Conservation (phyloP, 225 moss, liverwort and hornwort genomes). For the Marchantia paleacea region DNA sequence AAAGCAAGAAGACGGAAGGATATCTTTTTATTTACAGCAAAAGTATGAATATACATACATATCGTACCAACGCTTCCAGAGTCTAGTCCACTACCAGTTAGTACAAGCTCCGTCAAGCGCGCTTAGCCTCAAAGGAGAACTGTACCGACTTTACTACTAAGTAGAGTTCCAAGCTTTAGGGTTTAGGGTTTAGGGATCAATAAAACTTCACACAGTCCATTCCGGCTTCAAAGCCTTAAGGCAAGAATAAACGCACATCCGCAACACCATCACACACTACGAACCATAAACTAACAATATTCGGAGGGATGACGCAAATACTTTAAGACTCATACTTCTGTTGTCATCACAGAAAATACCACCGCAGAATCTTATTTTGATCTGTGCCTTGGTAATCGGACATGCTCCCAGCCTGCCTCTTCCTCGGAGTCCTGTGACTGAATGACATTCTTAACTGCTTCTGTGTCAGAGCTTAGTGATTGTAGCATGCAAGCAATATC, state of each 20-base stretch:
- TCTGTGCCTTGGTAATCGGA: constrained; percentile 13
- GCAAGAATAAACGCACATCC: not conserved
- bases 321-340: not conserved
- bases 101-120: not conserved
- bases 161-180: not conserved
- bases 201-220: not conserved
- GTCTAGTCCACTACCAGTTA: not conserved
- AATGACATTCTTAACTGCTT: not conserved
- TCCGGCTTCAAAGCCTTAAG: not conserved
- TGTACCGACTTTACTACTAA: not conserved
- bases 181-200: no score
- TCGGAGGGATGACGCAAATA: not conserved
- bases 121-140: not conserved
- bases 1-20: no score
- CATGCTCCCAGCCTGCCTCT: constrained; percentile 41
- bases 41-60: not conserved
- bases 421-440: constrained; percentile 22
- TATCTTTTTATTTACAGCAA: not conserved
- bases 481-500: not conserved
- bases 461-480: not conserved
- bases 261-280: not conserved
- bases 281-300: not conserved
- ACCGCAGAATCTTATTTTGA: not conserved
- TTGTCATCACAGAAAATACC: not conserved
- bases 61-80: not conserved